Evolutionary conservation across 306 rosid genomes (phyloP), one percentile per base, ranked within the genome.

Genomic region (Fragaria iinumae): DNA sequence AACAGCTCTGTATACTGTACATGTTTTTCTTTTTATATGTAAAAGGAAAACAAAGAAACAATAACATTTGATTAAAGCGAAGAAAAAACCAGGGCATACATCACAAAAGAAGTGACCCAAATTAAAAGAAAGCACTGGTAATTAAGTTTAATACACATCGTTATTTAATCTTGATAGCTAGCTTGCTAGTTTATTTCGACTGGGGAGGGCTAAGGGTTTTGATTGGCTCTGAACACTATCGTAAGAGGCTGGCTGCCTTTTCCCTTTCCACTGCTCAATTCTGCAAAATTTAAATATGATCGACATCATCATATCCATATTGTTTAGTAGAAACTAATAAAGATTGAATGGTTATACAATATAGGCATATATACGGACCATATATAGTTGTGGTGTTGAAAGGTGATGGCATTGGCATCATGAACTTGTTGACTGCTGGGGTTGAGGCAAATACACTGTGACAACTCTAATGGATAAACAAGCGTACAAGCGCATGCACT

Each of bases 381-480:
- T 52, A 18, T 32, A 36, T 36, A 36, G 21, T 53, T 20, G 23
- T 17, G 59, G 59, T 53, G n/a, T 8, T 20, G 25, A 7, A 53
- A 49, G 55, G 1, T 39, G 44, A 49, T 49, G 55, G 55, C n/a
- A 49, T 49, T 49, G 55, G 44, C 44, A 39, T 13, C n/a, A 49
- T 14, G n/a, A 14, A 7, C 5, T 9, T 25, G 71, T 20, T 66
- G 71, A 14, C 39, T 36, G 6, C 39, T 65, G 47, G 47, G 67
- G 32, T 21, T 32, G 34, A 67, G 52, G 72, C 72, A 67, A 43
- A 67, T 10, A 43, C 72, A 67, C 72, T 23, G 72, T 23, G 72
- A 43, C 6, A 67, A 43, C 32, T 67, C 52, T 2, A 18, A 32
- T n/a, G 72, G 72, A 67, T 41, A 67, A 41, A 67, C 12, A 41